These are phyloP conservation scores for Iodosphaeria phyllophila DNA, from an alignment of 2,329 filamentous ascomycete species.

Conservation along the genomic window DNA sequence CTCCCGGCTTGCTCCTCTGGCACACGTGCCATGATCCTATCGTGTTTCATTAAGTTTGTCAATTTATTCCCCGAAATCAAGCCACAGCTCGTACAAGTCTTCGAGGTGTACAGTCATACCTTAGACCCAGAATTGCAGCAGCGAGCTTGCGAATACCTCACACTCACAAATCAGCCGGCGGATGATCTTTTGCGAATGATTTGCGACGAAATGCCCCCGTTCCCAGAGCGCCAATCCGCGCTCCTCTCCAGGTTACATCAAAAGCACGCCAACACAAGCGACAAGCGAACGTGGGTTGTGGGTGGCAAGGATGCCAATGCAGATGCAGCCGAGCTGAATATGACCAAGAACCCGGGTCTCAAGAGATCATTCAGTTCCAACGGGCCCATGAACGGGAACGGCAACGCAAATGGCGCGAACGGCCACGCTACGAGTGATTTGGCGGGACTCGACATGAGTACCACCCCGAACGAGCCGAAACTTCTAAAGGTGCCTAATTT, in stretches of 20 bases:
- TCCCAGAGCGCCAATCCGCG: conserved; percentile 85
- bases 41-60: conserved; percentile 92
- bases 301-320: conserved; percentile 87
- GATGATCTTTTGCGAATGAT: conserved; percentile 87
- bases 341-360: conserved; percentile 64
- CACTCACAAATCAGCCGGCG: conserved; percentile 65
- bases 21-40: conserved; percentile 84
- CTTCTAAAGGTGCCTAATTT: conserved; percentile 57
- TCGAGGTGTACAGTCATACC: conserved; percentile 82
- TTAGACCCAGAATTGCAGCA: conserved; percentile 92
- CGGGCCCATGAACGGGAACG: conserved; percentile 28
- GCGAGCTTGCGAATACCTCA: conserved; percentile 85
- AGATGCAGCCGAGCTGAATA: conserved; percentile 58
- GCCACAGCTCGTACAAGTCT: conserved; percentile 77
- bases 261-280: conserved; percentile 80
- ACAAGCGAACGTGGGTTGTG: conserved; percentile 96
- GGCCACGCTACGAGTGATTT: conserved; percentile 45
- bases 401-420: conserved; percentile 27
- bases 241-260: conserved; percentile 83
- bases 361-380: conserved; percentile 68
- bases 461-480: conserved; percentile 36
- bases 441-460: conserved; percentile 63
- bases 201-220: conserved; percentile 97
- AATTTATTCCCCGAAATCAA: conserved; percentile 98
- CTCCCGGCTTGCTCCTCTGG: conserved; percentile 74